These are phyloP conservation scores for Botrytis fragariae DNA, from an alignment of 2,329 filamentous ascomycete genomes.

Conservation along the genomic window DNA sequence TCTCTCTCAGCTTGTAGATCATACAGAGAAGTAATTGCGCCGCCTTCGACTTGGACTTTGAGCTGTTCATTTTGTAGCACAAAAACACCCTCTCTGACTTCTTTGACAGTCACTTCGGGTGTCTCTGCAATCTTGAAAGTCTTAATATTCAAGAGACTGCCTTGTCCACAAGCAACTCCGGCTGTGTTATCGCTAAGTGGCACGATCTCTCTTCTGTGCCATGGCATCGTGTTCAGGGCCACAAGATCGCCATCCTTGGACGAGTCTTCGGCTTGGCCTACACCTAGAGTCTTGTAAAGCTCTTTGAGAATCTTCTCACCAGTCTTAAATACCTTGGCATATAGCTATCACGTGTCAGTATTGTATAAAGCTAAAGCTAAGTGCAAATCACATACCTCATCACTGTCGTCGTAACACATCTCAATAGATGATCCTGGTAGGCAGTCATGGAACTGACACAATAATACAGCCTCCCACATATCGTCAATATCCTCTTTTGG, in stretches of 20 bases:
- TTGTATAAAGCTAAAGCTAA: slow-evolving; percentile 4
- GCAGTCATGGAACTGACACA: slow-evolving; percentile 98
- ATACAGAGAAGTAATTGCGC: slow-evolving; percentile 79
- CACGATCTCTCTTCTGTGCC: slow-evolving; percentile 74
- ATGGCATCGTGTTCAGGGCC: slow-evolving; percentile 83
- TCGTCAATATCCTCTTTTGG: slow-evolving; percentile 90
- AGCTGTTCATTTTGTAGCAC: slow-evolving; percentile 77
- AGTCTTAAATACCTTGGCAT: slow-evolving; percentile 76
- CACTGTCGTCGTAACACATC: slow-evolving; percentile 97
- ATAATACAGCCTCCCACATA: slow-evolving; percentile 89
- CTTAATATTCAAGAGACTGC: slow-evolving; percentile 51
- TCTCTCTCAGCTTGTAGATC: slow-evolving; percentile 74
- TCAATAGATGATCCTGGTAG: slow-evolving; percentile 92
- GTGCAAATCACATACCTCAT: slow-evolving; percentile 55
- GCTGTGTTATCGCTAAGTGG: slow-evolving; percentile 53
- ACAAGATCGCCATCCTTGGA: slow-evolving; percentile 50
- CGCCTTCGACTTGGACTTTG: slow-evolving; percentile 67
- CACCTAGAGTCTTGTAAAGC: slow-evolving; percentile 64
- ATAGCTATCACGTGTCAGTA: slow-evolving; percentile 55
- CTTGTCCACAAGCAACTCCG: slow-evolving; percentile 56
- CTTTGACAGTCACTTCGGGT: slow-evolving; percentile 51
- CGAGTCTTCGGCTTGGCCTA: slow-evolving; percentile 48
- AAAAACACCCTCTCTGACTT: slow-evolving; percentile 62
- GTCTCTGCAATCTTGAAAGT: slow-evolving; percentile 48
- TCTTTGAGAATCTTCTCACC: slow-evolving; percentile 71